A percentile compares a stretch with the other conserved stretches of the same genome.
Evolutionary conservation across 2,329 filamentous ascomycete species (phyloP).

Genomic region (Passalora sequoiae): DNA sequence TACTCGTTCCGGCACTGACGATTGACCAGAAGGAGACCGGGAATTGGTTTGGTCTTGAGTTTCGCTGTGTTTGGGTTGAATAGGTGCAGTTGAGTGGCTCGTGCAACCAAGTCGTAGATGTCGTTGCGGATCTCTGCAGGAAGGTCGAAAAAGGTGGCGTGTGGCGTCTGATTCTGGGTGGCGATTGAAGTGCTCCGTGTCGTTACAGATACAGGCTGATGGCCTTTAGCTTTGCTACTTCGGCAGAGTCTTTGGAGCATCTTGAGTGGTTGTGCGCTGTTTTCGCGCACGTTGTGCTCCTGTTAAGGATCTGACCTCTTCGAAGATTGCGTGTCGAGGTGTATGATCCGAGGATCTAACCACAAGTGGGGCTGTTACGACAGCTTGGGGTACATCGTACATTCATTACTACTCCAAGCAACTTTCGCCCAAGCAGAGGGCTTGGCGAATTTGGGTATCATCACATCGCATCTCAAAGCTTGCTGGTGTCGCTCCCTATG

Average conservation of each 20-base stretch:
- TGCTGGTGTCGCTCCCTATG: conserved; percentile 11
- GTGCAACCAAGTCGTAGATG: conserved; percentile 25
- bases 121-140: conserved; percentile 31
- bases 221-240: conserved; percentile 16
- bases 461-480: conserved; percentile 10
- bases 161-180: conserved; percentile 10
- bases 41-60: conserved; percentile 8
- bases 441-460: conserved; percentile 7
- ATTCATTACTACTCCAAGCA: no score
- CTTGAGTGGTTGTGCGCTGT: no score
- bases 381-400: no score
- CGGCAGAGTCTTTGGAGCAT: conserved; percentile 21
- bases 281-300: no score
- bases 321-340: no score
- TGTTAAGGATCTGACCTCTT: no score
- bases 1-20: conserved; percentile 25
- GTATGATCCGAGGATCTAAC: no score
- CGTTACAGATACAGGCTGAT: not conserved
- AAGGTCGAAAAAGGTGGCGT: conserved; percentile 26
- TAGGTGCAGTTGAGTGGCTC: conserved; percentile 12
- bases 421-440: no score
- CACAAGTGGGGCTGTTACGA: no score
- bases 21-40: conserved; percentile 26
- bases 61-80: not conserved
- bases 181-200: conserved; percentile 1